phyloP scores from a whole-genome alignment of 2,329 filamentous ascomycete species.

The Curvularia lunata region DNA sequence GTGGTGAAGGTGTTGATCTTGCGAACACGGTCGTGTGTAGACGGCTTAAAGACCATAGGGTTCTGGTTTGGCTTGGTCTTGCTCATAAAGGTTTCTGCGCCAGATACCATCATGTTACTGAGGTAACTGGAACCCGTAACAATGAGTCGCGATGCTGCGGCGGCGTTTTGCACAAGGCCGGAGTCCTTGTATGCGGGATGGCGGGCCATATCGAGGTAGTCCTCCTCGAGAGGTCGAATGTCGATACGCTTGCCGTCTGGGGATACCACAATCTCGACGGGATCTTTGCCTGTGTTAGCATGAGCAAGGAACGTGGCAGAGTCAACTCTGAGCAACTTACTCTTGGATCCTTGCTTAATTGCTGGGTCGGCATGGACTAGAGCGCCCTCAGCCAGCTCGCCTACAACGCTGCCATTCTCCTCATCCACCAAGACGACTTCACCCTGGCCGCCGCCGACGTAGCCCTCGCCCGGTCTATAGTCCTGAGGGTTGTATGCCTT shows the following conservation, averaged over 20 bases:
- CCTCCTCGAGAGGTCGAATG: slow-evolving; percentile 69
- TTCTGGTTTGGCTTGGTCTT: slow-evolving; percentile 78
- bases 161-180: slow-evolving; percentile 83
- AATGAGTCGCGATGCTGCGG: slow-evolving; percentile 86
- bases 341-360: slow-evolving; percentile 87
- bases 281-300: slow-evolving; percentile 60
- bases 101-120: slow-evolving; percentile 75
- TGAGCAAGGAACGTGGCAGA: slow-evolving; percentile 13
- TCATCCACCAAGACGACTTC: slow-evolving; percentile 94
- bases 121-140: slow-evolving; percentile 85
- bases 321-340: slow-evolving; percentile 57
- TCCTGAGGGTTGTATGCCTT: slow-evolving; percentile 77
- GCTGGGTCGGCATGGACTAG: slow-evolving; percentile 77
- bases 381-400: slow-evolving; percentile 84
- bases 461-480: slow-evolving; percentile 80
- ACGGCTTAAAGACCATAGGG: slow-evolving; percentile 85
- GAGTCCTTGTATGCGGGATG: slow-evolving; percentile 94
- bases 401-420: slow-evolving; percentile 93
- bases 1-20: slow-evolving; percentile 88
- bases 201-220: slow-evolving; percentile 77
- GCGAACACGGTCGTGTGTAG: slow-evolving; percentile 83
- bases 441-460: slow-evolving; percentile 64
- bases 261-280: slow-evolving; percentile 79
- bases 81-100: slow-evolving; percentile 80
- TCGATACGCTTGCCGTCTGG: slow-evolving; percentile 71